phyloP scores from a whole-genome alignment of 1,284 basidiomycete genomes.

The Puccinia novopanici region DNA sequence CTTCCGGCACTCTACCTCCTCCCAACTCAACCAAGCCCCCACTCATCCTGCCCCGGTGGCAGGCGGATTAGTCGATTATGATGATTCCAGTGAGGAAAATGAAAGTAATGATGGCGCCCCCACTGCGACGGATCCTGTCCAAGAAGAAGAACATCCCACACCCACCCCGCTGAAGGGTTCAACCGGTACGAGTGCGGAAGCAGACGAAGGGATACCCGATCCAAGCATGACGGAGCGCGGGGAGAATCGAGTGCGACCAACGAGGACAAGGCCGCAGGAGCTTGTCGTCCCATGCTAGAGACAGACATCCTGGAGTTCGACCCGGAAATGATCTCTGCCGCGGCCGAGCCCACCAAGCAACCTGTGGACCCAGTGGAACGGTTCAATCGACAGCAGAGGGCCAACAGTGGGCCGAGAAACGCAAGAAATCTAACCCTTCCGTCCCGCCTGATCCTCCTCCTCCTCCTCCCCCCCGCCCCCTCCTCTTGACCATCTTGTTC shows the following conservation, averaged over 20 bases:
- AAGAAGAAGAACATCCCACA: neutral
- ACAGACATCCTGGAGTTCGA: too few species aligned
- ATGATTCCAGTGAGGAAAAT: constrained; percentile 41
- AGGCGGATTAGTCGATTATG: constrained; percentile 33
- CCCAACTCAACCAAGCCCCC: neutral
- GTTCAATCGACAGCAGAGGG: constrained; percentile 11
- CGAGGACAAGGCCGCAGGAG: too few species aligned
- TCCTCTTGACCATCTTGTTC: neutral
- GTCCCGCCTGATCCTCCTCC: too few species aligned
- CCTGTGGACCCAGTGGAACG: constrained; percentile 11
- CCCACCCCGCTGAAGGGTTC: too few species aligned
- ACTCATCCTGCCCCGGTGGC: neutral
- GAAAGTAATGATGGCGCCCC: neutral
- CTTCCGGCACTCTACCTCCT: neutral
- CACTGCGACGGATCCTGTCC: neutral
- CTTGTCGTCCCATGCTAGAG: too few species aligned
- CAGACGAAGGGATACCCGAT: too few species aligned
- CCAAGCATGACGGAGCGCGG: too few species aligned
- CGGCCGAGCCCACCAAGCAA: neutral
- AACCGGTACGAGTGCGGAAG: too few species aligned
- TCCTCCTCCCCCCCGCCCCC: neutral
- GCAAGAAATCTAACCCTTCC: neutral
- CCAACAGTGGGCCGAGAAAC: constrained; percentile 14
- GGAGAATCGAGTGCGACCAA: too few species aligned
- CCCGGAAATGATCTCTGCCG: neutral